Base-by-base conservation (phyloP, 2,329 filamentous ascomycete genomes). In the Volutella citrinella region DNA sequence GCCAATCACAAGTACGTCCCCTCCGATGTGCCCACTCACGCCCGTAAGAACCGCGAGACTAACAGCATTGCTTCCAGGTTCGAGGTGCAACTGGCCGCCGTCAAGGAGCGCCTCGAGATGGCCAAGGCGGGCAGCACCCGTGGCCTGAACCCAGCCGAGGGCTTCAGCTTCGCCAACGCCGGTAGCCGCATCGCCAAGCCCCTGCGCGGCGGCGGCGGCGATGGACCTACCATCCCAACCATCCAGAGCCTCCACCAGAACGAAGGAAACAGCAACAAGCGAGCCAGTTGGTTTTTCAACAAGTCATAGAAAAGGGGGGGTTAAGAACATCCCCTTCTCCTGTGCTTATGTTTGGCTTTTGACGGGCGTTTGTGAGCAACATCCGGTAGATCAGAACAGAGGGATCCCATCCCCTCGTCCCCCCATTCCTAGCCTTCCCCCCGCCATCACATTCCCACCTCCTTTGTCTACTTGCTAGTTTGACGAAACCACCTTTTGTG, bases 41-140 rank as follows among this genome's bases (percentile, higher is more conserved):
- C 15, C 7, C 16, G 18, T 19, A 19, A 40, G 10, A 27, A 18
- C 45, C n/a, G n/a, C n/a, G n/a, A n/a, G n/a, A 43, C 56, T 65
- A 51, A 65, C 53, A 38, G 26, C 9, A 6, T 11, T 22, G 15
- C 15, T 18, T 25, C 7, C 38, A 97, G 93, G 63, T 98, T 98
- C 72, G 93, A 98, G 72, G 84, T 87, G 22, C 93, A 98, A 68
- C 86, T 98, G 60, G 86, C 89, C 26, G 89, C 90, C 32, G 93
- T 98, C 66, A 98, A 97, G 73, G 93, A 98, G 63, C 87, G 93
- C 44, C 83, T 98, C 48, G 93, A 98, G 67, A 86, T 88, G 32
- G 93, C 90, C 61, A 98, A 97, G 68, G 80, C 83, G 30, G 88
- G 90, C 54, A 93, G 86, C 47, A 95, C 90, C 10, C 84, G 89